Conservation (phyloP, 495 filamentous ascomycete genomes). For the Lineolata rhizophorae region DNA sequence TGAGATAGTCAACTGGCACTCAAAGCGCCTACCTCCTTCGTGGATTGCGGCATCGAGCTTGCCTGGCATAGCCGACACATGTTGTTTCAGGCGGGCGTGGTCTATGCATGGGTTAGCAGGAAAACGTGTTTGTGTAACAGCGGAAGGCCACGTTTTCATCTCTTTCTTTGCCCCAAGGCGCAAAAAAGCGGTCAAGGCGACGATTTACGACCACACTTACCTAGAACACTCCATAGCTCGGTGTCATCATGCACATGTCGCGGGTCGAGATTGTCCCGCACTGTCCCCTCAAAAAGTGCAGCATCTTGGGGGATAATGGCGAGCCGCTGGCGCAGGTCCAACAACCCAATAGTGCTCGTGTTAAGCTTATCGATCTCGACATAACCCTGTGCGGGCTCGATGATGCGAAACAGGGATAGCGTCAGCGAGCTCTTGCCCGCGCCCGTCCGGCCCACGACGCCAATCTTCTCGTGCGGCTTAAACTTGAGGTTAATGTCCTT, state of each 20-base stretch:
- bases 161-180: background rate
- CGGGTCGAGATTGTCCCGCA: constrained; percentile 92
- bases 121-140: no score
- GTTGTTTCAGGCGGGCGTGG: constrained; percentile 81
- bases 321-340: constrained; percentile 72
- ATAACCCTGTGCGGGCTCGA: constrained; percentile 59
- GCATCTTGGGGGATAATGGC: constrained; percentile 98
- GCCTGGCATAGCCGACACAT: constrained; percentile 72
- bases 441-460: constrained; percentile 88
- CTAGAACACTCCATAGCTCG: constrained; percentile 89
- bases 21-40: constrained; percentile 59
- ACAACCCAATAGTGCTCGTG: constrained; percentile 72
- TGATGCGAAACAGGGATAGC: constrained; percentile 84
- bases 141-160: background rate
- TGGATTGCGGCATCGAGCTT: constrained; percentile 75
- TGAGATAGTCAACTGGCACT: background rate
- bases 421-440: constrained; percentile 94
- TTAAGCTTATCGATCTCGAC: constrained; percentile 80
- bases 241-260: constrained; percentile 91
- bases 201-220: constrained; percentile 28
- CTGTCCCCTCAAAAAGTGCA: constrained; percentile 85
- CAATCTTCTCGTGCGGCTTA: constrained; percentile 92
- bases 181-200: background rate
- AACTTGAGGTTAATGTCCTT: constrained; percentile 83
- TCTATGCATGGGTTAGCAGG: constrained; percentile 30